Base-by-base conservation (phyloP, 345 rosid species). In the Salix suchowensis region DNA sequence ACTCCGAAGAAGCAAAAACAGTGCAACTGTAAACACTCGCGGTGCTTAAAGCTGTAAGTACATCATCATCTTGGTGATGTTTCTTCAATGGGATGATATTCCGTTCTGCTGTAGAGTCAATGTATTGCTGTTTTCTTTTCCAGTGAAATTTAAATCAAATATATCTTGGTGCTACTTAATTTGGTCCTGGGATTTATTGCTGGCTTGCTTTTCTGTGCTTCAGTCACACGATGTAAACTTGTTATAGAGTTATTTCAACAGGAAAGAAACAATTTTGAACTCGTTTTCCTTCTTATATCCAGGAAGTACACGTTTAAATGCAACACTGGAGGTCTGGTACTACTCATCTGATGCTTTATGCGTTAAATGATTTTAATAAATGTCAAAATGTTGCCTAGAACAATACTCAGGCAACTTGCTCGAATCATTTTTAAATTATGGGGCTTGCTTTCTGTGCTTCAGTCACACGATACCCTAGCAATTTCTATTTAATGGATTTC, bases 11-110 rank as follows among this genome's bases (percentile, higher is more conserved):
- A 91, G 89, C 95, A 90, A 78, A 96, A 94, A 72, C 97, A 94
- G 83, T 96, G 98, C 76, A 96, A 96, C 81, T 96, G 99, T 79
- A 94, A 91, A 84, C 99, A 96, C 82, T 96, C 98, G 4, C 97
- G 94, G 44, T 94, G 97, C 88, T 89, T 96, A 89, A 96, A 96
- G 86, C 81, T 95, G 98, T 95, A 85, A 84, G 98, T 85, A 64
- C 76, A 69, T 80, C 55, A 19, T 70, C 6, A 23, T 32, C 62
- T 4, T 23, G 1, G 6, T 58, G 23, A 58, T 58, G 26, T 58
- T 55, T 23, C 26, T 18, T n/a, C 19, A 28, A 40, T 58, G 13
- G 15, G 65, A 46, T 28, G 24, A 26, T 11, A 16, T 18, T 7
- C 18, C 0, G 28, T 26, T 66, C 40, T 37, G 30, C 23, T 71